Evolutionary conservation across 495 filamentous ascomycete species (phyloP).

Genomic region (Sphaerosporella brunnea): DNA sequence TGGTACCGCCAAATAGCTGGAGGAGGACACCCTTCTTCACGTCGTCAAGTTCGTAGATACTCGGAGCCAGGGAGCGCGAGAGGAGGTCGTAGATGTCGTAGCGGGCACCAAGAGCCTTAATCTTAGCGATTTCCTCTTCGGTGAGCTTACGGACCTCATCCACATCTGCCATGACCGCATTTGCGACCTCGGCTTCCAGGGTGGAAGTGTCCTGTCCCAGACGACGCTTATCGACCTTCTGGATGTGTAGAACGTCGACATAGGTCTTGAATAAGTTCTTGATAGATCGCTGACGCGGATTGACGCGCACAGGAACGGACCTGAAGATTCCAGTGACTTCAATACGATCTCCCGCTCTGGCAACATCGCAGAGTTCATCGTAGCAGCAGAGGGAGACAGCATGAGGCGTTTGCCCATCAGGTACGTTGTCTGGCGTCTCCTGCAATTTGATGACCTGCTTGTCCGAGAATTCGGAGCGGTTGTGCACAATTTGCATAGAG

Average conservation of each 20-base stretch:
- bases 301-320: slow-evolving; percentile 85
- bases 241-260: slow-evolving; percentile 83
- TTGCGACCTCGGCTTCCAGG: slow-evolving; percentile 65
- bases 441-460: slow-evolving; percentile 99
- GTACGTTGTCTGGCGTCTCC: slow-evolving; percentile 86
- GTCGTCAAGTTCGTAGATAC: slow-evolving; percentile 95
- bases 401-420: slow-evolving; percentile 93
- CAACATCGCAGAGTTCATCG: slow-evolving; percentile 90
- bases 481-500: slow-evolving; percentile 96
- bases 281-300: slow-evolving; percentile 76
- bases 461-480: slow-evolving; percentile 83
- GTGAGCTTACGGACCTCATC: slow-evolving; percentile 67
- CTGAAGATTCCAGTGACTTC: slow-evolving; percentile 95
- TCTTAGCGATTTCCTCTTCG: slow-evolving; percentile 84
- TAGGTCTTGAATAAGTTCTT: slow-evolving; percentile 97
- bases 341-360: slow-evolving; percentile 91
- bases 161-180: slow-evolving; percentile 52
- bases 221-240: slow-evolving; percentile 87
- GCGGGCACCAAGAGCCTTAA: slow-evolving; percentile 60
- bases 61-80: slow-evolving; percentile 78
- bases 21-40: slow-evolving; percentile 96
- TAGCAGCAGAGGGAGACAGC: slow-evolving; percentile 93
- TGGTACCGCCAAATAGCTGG: slow-evolving; percentile 94
- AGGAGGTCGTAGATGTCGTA: slow-evolving; percentile 89
- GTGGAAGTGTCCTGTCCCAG: slow-evolving; percentile 84